Evolutionary conservation across 352 stramenopile species (phyloP).

Genomic region (Hyaloperonospora brassicae): DNA sequence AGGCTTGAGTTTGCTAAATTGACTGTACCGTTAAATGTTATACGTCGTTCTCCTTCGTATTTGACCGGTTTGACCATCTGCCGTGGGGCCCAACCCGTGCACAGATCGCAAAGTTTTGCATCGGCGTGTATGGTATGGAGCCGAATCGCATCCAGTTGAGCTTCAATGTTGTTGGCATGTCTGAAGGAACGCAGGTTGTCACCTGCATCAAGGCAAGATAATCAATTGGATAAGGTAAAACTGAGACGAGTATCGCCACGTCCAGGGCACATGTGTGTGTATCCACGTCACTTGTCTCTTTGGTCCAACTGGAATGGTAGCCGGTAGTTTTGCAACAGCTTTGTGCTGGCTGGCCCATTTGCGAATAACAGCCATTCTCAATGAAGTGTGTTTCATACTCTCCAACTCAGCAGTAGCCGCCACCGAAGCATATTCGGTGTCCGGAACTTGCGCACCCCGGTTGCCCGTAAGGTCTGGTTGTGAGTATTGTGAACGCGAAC

Average conservation of each 20-base stretch:
- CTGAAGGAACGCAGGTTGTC: background rate
- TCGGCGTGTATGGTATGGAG: too few species aligned
- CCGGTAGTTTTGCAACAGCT: too few species aligned
- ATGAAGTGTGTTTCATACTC: background rate
- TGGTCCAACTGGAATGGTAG: too few species aligned
- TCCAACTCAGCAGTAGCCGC: background rate
- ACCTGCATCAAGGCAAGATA: background rate
- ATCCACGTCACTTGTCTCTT: too few species aligned
- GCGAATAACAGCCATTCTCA: background rate
- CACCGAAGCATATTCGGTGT: too few species aligned
- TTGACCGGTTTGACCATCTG: background rate
- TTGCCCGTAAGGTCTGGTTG: background rate
- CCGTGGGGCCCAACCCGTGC: background rate
- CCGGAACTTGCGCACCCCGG: too few species aligned
- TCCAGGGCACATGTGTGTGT: too few species aligned
- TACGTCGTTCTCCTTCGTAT: background rate
- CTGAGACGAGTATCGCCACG: too few species aligned
- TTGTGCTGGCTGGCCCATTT: too few species aligned
- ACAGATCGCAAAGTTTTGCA: too few species aligned
- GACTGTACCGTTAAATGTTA: background rate
- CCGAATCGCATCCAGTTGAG: background rate
- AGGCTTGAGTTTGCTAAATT: background rate
- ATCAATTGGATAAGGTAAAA: too few species aligned
- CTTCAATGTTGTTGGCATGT: background rate
- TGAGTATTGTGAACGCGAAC: too few species aligned